Evolutionary conservation across 2,329 filamentous ascomycete genomes (phyloP), one percentile per base, ranked within the genome.

Genomic region (Malbranchea cinnamomea): DNA sequence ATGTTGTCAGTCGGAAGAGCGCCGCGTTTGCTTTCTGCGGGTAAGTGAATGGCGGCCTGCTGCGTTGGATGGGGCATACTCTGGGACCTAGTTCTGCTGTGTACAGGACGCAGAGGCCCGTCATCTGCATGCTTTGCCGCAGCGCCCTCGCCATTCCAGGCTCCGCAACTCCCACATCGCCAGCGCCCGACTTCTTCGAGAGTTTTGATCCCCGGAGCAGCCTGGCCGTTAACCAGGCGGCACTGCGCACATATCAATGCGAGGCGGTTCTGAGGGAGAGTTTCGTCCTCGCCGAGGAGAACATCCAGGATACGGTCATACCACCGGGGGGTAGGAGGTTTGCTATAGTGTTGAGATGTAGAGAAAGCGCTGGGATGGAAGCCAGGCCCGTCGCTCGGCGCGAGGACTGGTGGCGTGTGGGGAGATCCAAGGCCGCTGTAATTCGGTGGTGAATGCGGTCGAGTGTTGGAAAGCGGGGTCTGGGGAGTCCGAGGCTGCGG

Each of bases 231-330:
- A 27, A 98, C 85, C 2, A 94, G 68, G 17, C 82, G 68, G 52
- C 89, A 98, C 22, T 68, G 64, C 18, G 63, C 55, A 56, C 89
- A 98, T 32, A 98, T 82, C 39, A 98, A 63, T 5, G 75, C 87
- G 35, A 93, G 72, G 11, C 89, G 74, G 53, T 95, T 95, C 60
- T 84, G 91, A 2, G 87, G 72, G 8, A 80, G 74, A 4, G 81
- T 91, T 56, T 98, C 89, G 46, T 98, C 89, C 48, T 98, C 89
- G 28, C 89, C 89, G 0, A 98, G 68, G 15, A 98, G 71, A 0
- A 92, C 71, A 47, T 98, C 89, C 34, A 98, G 64, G 31, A 98
- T 74, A 33, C 87, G 74, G 51, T 98, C 89, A 55, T 95, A 98
- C 89, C 89, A 98, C 48, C 79, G 75, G 10, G 73, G 60, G 41